Evolutionary conservation across 371 early-diverging fungal genomes (phyloP), one percentile per base, ranked within the genome.

Genomic region (Mucor irregularis): DNA sequence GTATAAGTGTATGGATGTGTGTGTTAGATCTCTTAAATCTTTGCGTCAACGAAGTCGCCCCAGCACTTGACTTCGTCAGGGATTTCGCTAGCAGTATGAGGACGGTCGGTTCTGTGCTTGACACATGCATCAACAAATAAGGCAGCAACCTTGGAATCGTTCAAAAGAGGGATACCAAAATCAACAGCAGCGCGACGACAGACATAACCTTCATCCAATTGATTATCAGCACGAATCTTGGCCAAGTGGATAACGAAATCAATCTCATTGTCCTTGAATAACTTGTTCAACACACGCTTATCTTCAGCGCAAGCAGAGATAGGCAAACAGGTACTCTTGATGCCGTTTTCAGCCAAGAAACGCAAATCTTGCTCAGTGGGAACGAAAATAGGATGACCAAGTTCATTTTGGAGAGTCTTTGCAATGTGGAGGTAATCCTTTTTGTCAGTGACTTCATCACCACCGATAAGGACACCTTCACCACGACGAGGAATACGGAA

Each of bases 151-250:
- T 90, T 83, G 68, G 84, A 76, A 61, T 96, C 92, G 56, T 93
- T 96, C 64, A 96, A 70, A 37, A 94, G 68, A 10, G 93, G 92
- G 54, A 94, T 85, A 34, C 91, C 93, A 56, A 93, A 85, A 60
- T 94, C 94, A 5, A 96, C 93, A 24, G 93, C 91, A 46, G 88
- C 84, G 58, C 94, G 87, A 52, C 95, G 87, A 62, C 93, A 79
- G 48, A 80, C 73, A 68, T 94, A 94, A 59, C 89, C 87, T 50
- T 80, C 64, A 58, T 90, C 82, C 7, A 67, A 52, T 40, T 78
- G 84, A 62, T 76, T 74, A 50, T 73, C 62, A 4, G 93, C 87
- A 39, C 90, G 86, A 43, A 71, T 71, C 68, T 85, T 82, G 42
- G 91, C 87, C 51, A 94, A 74, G 58, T 90, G 89, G 53, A 93